Conservation (phyloP, 345 rosid species). For the Ceriops tagal region DNA sequence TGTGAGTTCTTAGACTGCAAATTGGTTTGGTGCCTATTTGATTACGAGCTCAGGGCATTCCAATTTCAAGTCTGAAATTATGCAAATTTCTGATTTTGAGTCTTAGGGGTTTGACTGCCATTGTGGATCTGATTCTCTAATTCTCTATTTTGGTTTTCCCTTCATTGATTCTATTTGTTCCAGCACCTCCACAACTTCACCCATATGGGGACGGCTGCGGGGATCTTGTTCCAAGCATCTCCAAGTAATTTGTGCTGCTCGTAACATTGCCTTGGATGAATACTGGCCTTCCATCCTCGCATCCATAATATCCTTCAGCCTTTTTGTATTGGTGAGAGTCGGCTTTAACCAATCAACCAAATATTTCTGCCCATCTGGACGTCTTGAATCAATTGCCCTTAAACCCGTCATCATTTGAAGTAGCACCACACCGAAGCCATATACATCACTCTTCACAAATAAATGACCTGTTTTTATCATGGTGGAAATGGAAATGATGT, state of each 20-base stretch:
- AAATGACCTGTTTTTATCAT: conserved; percentile 40
- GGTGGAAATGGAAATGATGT: no score
- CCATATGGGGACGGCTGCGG: conserved; percentile 51
- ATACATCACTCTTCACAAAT: conserved; percentile 67
- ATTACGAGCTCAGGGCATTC: background rate
- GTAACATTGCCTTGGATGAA: conserved; percentile 44
- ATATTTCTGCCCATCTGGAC: conserved; percentile 40
- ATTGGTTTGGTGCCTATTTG: no score
- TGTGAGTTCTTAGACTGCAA: no score
- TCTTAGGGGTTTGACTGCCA: no score
- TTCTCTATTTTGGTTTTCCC: conserved; percentile 20
- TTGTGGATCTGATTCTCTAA: no score
- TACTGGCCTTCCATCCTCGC: conserved; percentile 47
- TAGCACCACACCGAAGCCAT: conserved; percentile 61
- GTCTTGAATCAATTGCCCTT: conserved; percentile 40
- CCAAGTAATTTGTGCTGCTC: conserved; percentile 38
- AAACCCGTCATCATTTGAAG: conserved; percentile 54
- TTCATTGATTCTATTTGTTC: conserved; percentile 43
- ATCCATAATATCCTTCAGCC: conserved; percentile 43
- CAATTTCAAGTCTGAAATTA: no score
- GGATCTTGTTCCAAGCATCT: conserved; percentile 48
- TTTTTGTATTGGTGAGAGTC: conserved; percentile 35
- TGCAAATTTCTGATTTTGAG: no score
- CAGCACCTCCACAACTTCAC: conserved; percentile 46
- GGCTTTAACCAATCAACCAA: conserved; percentile 58